Evolutionary conservation across 1,139 yeast species (phyloP).

Genomic region (Candida frijolesensis): DNA sequence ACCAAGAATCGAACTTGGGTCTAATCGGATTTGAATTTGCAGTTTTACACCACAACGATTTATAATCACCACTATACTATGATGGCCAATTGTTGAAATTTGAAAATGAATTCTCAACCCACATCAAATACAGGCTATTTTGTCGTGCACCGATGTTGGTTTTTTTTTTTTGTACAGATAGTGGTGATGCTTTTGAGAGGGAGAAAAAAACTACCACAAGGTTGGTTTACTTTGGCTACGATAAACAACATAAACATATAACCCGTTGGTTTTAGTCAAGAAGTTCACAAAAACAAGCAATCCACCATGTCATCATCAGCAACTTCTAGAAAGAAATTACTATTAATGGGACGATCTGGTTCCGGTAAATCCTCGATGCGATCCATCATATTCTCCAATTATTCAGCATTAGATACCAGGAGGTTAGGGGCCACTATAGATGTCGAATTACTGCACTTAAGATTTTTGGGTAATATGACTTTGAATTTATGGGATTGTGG

Average conservation of each 20-base stretch:
- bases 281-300: not conserved
- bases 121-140: no score
- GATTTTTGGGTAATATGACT: slow-evolving; percentile 94
- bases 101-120: no score
- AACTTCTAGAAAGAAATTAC: slow-evolving; percentile 45
- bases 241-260: not conserved
- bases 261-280: not conserved
- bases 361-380: slow-evolving; percentile 98
- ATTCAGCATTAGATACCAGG: slow-evolving; percentile 95
- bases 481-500: slow-evolving; percentile 98
- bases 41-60: not conserved
- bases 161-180: no score
- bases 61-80: not conserved
- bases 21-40: not conserved
- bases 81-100: not conserved
- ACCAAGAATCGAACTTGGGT: slow-evolving; percentile 1
- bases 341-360: slow-evolving; percentile 86
- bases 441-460: slow-evolving; percentile 92
- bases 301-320: slow-evolving; percentile 23
- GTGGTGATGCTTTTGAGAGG: not conserved
- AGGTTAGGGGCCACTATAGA: slow-evolving; percentile 96
- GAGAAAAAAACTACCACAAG: not conserved
- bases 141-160: no score
- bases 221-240: not conserved
- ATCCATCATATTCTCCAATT: slow-evolving; percentile 90